Percentiles rank a stretch among this genome's conserved stretches.
Conservation (phyloP, 345 rosid genomes). For the Carallia brachiata region DNA sequence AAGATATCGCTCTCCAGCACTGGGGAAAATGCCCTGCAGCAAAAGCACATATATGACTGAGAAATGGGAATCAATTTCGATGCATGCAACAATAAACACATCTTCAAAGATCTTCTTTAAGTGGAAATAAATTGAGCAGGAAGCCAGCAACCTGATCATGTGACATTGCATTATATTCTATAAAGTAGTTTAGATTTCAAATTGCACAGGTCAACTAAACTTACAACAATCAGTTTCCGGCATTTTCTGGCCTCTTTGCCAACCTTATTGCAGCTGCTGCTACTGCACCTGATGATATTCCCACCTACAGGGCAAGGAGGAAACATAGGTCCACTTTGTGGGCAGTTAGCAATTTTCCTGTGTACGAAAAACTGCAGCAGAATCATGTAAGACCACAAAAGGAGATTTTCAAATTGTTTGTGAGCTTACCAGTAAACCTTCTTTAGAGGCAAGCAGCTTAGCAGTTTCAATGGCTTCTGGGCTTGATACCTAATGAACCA, state of each 20-base stretch:
- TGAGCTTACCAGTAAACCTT: constrained; percentile 77
- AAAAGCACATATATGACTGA: background rate
- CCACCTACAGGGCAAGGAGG: constrained; percentile 45
- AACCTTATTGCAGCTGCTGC: constrained; percentile 72
- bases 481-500: constrained; percentile 54
- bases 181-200: background rate
- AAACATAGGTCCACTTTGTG: background rate
- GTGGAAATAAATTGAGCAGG: background rate
- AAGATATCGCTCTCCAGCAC: constrained; percentile 18
- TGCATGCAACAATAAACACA: background rate
- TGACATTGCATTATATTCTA: background rate
- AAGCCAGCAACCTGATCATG: background rate
- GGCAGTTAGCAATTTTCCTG: too few species aligned
- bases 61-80: background rate
- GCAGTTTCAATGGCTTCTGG: constrained; percentile 84
- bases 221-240: constrained; percentile 81
- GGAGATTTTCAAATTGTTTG: background rate
- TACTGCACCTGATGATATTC: constrained; percentile 92
- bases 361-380: background rate
- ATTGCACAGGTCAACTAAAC: constrained; percentile 19
- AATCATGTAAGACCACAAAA: background rate
- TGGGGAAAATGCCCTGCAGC: constrained; percentile 14
- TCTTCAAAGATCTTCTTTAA: background rate
- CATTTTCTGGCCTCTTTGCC: constrained; percentile 81
- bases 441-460: constrained; percentile 69